Evolutionary conservation across 805 yeast genomes (phyloP), one percentile per base, ranked within the genome.

Genomic region (Ogataea parapolymorpha): DNA sequence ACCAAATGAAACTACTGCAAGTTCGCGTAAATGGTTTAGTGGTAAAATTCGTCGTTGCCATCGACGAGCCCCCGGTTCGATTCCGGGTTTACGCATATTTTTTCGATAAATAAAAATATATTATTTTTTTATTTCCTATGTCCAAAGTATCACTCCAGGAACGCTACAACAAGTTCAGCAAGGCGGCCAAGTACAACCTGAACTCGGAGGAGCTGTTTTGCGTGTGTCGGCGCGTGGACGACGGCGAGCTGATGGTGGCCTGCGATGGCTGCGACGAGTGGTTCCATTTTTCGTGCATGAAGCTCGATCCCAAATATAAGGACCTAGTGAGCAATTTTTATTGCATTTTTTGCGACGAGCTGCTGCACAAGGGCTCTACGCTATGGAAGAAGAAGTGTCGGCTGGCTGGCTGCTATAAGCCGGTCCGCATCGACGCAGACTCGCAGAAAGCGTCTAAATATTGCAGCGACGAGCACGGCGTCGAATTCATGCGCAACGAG

Each of bases 251-350:
- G 58, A 90, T 90, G 97, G 84, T 90, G n/a, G 87, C 85, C 0
- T 89, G 97, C 59, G 96, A 89, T 58, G 90, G 87, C 5, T 90
- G 97, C 63, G 96, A 88, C 55, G 96, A 87, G 44, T 90, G 97
- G 97, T 90, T 74, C 57, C 97, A 90, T 62, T 86, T 89, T 61
- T 67, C 65, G 33, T 90, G 97, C 58, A 76, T 89, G 72, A 72
- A 71, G 38, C 57, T 88, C 26, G 71, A 79, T 37, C 59, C 58
- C 7, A 62, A 67, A 39, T 74, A 72, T 53, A 71, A 75, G 42
- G 68, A 72, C 28, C 65, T 88, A 37, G 80, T 88, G 9, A 70
- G 75, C 34, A 73, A 74, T 40, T 89, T 74, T 55, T 83, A 68
- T 56, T 89, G 97, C 56, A 82, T 83, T 8, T 77, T 79, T 43